Evolutionary conservation across 1,284 basidiomycete genomes (phyloP).

Genomic region (Ceratobasidium sp.): DNA sequence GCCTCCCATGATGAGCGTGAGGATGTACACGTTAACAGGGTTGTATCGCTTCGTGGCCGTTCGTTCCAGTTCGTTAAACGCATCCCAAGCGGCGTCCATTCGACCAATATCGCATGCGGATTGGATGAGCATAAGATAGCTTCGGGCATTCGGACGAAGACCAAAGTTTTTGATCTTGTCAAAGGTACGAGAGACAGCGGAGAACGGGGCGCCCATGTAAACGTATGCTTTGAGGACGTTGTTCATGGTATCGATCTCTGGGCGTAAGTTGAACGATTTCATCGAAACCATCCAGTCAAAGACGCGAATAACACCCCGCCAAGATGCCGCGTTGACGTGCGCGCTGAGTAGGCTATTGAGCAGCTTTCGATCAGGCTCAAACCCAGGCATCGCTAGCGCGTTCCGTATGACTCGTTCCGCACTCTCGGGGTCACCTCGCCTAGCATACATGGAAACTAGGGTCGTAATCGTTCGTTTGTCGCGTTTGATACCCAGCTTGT

Average conservation of each 20-base stretch:
- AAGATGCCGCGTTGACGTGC: conserved; percentile 84
- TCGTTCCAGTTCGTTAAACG: conserved; percentile 75
- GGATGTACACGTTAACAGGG: conserved; percentile 61
- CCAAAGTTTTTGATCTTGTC: conserved; percentile 63
- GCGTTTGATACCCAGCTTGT: conserved; percentile 61
- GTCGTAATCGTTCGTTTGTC: conserved; percentile 71
- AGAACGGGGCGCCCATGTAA: conserved; percentile 79
- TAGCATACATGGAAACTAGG: conserved; percentile 75
- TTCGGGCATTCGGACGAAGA: conserved; percentile 68
- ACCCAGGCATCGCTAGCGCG: conserved; percentile 65
- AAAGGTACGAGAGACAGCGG: conserved; percentile 73
- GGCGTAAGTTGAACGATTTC: conserved; percentile 45
- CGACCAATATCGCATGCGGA: conserved; percentile 82
- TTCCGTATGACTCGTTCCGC: conserved; percentile 76
- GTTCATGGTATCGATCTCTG: conserved; percentile 66
- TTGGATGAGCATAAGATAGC: conserved; percentile 83
- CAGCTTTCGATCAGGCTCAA: conserved; percentile 72
- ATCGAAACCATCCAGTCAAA: conserved; percentile 64
- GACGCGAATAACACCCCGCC: conserved; percentile 74
- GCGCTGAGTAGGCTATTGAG: conserved; percentile 83
- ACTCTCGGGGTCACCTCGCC: conserved; percentile 70
- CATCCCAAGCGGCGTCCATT: conserved; percentile 72
- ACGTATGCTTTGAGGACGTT: conserved; percentile 89
- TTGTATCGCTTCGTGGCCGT: conserved; percentile 32
- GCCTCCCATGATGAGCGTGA: conserved; percentile 88